Percentiles rank a stretch among this genome's conserved stretches.
phyloP scores from a whole-genome alignment of 257 asterid genomes.

The Verbascum thapsus region DNA sequence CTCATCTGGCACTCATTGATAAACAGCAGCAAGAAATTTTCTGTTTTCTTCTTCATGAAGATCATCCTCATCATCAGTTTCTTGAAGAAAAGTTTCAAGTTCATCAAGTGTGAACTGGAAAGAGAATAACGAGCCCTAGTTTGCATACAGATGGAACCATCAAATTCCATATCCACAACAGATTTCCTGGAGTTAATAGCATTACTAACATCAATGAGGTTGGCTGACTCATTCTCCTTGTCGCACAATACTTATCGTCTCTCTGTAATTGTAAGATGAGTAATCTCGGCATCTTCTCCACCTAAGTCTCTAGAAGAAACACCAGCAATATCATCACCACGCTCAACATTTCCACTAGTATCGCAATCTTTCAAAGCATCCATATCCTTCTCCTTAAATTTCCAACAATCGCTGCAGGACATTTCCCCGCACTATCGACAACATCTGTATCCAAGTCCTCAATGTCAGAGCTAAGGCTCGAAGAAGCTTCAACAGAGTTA shows the following conservation, averaged over 20 bases:
- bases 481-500: conserved; percentile 74
- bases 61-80: conserved; percentile 96
- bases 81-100: conserved; percentile 96
- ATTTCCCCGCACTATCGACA: conserved; percentile 54
- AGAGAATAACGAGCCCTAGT: conserved; percentile 99
- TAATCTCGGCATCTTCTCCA: conserved; percentile 26
- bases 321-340: conserved; percentile 52
- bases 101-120: conserved; percentile 89
- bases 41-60: conserved; percentile 89
- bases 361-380: conserved; percentile 29
- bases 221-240: conserved; percentile 39
- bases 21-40: conserved; percentile 90
- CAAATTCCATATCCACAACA: conserved; percentile 49
- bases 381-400: conserved; percentile 29
- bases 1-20: too few relatives aligned
- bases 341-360: conserved; percentile 50
- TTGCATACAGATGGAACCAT: conserved; percentile 87
- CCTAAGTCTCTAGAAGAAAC: conserved; percentile 40
- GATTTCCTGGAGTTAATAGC: conserved; percentile 39
- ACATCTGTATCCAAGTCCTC: conserved; percentile 76
- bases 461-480: conserved; percentile 87
- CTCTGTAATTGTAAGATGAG: conserved; percentile 48
- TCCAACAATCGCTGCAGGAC: conserved; percentile 31
- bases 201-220: conserved; percentile 35
- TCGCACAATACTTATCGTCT: conserved; percentile 37